A percentile compares a stretch with the other conserved stretches of the same genome.
phyloP scores from a whole-genome alignment of 768 basidiomycete species.

The Lactarius quietus region DNA sequence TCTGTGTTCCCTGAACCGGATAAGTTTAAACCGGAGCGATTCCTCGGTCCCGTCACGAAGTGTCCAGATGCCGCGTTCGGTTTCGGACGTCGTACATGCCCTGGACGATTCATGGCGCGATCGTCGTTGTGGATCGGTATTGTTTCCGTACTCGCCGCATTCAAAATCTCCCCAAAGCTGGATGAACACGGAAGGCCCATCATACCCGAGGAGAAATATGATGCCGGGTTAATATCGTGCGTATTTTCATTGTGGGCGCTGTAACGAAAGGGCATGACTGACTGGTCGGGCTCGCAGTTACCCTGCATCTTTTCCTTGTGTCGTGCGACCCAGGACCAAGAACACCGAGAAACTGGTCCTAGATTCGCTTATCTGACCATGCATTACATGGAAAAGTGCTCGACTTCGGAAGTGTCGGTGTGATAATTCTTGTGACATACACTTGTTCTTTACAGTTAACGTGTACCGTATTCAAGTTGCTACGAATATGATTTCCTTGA shows the following conservation, averaged over 20 bases:
- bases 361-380: slow-evolving; percentile 6
- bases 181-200: slow-evolving; percentile 17
- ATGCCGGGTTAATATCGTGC: slow-evolving; percentile 18
- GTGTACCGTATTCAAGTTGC: not conserved
- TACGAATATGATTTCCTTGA: not conserved
- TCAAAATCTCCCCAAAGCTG: slow-evolving; percentile 8
- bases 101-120: slow-evolving; percentile 28
- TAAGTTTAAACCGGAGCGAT: slow-evolving; percentile 40
- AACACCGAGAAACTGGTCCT: slow-evolving; percentile 1
- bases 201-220: slow-evolving; percentile 11
- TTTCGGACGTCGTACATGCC: slow-evolving; percentile 29
- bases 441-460: not conserved
- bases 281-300: not conserved
- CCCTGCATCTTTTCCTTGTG: slow-evolving; percentile 3
- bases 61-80: slow-evolving; percentile 12
- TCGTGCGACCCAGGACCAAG: not conserved
- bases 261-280: not conserved
- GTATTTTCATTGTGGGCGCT: not conserved
- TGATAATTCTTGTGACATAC: not conserved
- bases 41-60: slow-evolving; percentile 15
- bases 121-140: slow-evolving; percentile 20
- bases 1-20: slow-evolving; percentile 36
- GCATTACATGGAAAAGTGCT: too few species aligned
- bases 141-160: slow-evolving; percentile 13
- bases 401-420: not conserved